Evolutionary conservation across 192 early-diverging fungal species (phyloP).

Genomic region (Jimgerdemannia lactiflua): DNA sequence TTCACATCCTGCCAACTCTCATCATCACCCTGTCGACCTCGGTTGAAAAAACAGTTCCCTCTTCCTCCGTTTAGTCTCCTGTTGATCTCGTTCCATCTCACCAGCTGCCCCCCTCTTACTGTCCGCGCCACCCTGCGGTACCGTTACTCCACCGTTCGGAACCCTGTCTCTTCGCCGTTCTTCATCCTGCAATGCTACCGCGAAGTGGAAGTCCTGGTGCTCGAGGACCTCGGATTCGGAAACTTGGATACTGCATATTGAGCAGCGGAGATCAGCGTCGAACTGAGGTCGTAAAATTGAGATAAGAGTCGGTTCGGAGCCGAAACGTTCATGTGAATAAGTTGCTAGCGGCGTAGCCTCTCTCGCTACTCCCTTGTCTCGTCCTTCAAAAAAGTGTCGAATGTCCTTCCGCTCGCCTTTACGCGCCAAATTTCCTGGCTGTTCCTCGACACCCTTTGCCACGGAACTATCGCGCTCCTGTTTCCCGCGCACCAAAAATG

Average conservation of each 20-base stretch:
- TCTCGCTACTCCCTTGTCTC: neutral
- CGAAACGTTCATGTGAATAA: neutral
- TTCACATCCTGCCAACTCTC: too few species aligned
- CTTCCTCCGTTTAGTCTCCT: neutral
- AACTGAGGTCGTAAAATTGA: neutral
- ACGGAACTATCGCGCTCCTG: neutral
- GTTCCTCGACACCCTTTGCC: neutral
- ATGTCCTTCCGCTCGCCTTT: neutral
- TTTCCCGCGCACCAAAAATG: neutral
- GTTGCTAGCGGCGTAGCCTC: neutral
- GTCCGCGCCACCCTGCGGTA: neutral
- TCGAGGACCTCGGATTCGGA: conserved; percentile 24
- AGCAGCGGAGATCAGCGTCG: conserved; percentile 20
- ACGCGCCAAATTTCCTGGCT: too few species aligned
- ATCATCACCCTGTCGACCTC: neutral
- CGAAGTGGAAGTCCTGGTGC: conserved; percentile 58
- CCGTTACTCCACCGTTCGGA: neutral
- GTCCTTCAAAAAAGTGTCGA: neutral
- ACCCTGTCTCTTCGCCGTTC: conserved; percentile 2
- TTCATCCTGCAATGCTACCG: conserved; percentile 33
- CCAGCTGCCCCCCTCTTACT: neutral
- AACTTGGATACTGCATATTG: conserved; percentile 23
- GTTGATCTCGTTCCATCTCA: neutral
- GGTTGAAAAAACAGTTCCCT: conserved; percentile 15
- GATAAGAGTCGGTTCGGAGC: neutral